These are phyloP conservation scores for Gloeostereum incarnatum DNA, from an alignment of 768 basidiomycete genomes.

Conservation along the genomic window DNA sequence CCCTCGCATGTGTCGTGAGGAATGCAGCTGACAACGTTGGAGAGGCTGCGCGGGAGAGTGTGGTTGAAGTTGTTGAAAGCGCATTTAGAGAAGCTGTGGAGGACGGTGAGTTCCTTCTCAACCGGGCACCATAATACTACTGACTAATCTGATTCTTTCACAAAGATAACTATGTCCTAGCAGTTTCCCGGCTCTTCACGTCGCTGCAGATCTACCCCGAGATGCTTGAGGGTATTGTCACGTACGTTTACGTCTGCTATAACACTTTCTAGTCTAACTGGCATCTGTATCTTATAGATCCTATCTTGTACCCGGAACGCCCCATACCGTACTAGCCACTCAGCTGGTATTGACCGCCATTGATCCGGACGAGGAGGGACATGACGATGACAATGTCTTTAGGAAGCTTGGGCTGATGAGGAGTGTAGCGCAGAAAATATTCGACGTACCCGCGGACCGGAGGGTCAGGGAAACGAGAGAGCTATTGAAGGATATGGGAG, in stretches of 20 bases:
- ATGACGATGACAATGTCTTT: conserved; percentile 43
- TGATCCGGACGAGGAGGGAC: conserved; percentile 34
- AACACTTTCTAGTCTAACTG: conserved; percentile 5
- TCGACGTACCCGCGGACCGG: conserved; percentile 60
- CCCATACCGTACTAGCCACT: conserved; percentile 53
- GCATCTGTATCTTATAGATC: conserved; percentile 34
- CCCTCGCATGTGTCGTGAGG: conserved; percentile 66
- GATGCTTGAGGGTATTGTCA: conserved; percentile 54
- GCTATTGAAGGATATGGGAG: conserved; percentile 38
- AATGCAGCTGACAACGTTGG: conserved; percentile 71
- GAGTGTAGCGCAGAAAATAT: conserved; percentile 63
- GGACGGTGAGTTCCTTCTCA: conserved; percentile 28
- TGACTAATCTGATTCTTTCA: background rate
- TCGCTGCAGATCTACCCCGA: conserved; percentile 56
- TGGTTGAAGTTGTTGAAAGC: conserved; percentile 68
- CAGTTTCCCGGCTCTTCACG: conserved; percentile 53
- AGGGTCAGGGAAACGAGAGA: conserved; percentile 79
- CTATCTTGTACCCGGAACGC: conserved; percentile 59
- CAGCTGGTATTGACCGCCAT: conserved; percentile 52
- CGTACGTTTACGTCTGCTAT: conserved; percentile 25
- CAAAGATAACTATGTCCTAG: conserved; percentile 61
- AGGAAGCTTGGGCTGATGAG: conserved; percentile 52
- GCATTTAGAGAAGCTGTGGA: conserved; percentile 68
- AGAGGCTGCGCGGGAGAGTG: conserved; percentile 61
- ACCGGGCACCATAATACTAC: background rate